Evolutionary conservation across 805 yeast species (phyloP).

Genomic region (Ogataea paradorogensis): DNA sequence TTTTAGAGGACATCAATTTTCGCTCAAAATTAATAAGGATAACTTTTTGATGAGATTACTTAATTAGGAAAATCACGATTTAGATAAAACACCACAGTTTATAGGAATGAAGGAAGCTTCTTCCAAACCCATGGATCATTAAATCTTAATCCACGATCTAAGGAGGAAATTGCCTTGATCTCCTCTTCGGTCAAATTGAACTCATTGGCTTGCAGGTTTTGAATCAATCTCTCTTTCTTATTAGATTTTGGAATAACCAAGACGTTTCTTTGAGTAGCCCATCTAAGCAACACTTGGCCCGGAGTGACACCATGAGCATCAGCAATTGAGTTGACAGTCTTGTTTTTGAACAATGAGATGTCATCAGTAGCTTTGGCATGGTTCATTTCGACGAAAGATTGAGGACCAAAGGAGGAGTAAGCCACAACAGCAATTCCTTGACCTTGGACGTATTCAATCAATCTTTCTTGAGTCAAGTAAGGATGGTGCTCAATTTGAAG

Average conservation of each 20-base stretch:
- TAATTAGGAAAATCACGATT: neutral
- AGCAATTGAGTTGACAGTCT: constrained; percentile 53
- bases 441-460: constrained; percentile 57
- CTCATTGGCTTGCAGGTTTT: constrained; percentile 57
- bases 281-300: constrained; percentile 71
- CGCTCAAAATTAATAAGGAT: neutral
- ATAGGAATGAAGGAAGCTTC: constrained; percentile 34
- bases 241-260: constrained; percentile 83
- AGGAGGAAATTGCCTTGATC: constrained; percentile 49
- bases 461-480: constrained; percentile 70
- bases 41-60: neutral
- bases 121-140: constrained; percentile 65
- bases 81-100: constrained; percentile 21
- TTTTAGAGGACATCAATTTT: constrained; percentile 9
- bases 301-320: constrained; percentile 50
- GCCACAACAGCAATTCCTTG: constrained; percentile 67
- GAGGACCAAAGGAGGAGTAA: constrained; percentile 84
- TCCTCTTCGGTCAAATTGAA: constrained; percentile 52
- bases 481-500: constrained; percentile 93
- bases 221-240: constrained; percentile 57
- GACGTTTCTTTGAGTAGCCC: constrained; percentile 79
- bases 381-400: constrained; percentile 69
- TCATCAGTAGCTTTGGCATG: constrained; percentile 49
- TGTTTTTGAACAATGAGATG: constrained; percentile 57
- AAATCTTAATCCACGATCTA: constrained; percentile 74